Base-by-base conservation (phyloP, 148 eudicot genomes). In the Camellia lanceoleosa region DNA sequence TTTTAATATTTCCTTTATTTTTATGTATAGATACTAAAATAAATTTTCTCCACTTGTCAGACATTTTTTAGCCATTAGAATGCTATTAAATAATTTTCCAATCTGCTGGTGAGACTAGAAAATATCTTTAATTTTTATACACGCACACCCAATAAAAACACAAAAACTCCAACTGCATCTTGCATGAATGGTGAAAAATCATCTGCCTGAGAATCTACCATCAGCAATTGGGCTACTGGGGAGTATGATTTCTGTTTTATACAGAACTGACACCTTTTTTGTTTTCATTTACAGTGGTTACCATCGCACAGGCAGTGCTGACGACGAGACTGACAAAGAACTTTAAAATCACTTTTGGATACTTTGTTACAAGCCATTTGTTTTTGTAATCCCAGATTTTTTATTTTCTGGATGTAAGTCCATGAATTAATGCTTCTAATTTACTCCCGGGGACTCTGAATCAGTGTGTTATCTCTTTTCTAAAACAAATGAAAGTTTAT, bases 281-380 rank as follows among this genome's bases (percentile, higher is more conserved):
- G 19, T 72, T 13, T 66, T 46, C 42, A 43, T 67, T 46, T 78
- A 62, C 81, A 82, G 81, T 63, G 67, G 71, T 49, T 18, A 11
- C 66, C 54, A 38, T 23, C 73, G 79, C 9, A 66, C 30, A 20
- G 82, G 58, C 49, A 70, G 82, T 74, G 89, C 73, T 16, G 68
- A 83, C 38, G 89, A 87, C 8, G 89, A 80, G 20, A 66, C 49
- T 41, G 68, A 88, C 41, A 87, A 71, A 75, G 94, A 91, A 76
- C 92, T 91, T 60, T 91, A 87, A 83, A 30, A 74, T 77, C 71
- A 58, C 51, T 66, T 30, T 30, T 19, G 69, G 54, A 23, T 75
- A 42, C 72, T n/a, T 14, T 41, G 5, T 67, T 18, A 63, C 15
- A 7, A 14, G 61, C 16, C 8, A 19, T 20, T 16, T 19, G 18